Evolutionary conservation across 2,329 filamentous ascomycete genomes (phyloP), one percentile per base, ranked within the genome.

Genomic region (Zarea fungicola): DNA sequence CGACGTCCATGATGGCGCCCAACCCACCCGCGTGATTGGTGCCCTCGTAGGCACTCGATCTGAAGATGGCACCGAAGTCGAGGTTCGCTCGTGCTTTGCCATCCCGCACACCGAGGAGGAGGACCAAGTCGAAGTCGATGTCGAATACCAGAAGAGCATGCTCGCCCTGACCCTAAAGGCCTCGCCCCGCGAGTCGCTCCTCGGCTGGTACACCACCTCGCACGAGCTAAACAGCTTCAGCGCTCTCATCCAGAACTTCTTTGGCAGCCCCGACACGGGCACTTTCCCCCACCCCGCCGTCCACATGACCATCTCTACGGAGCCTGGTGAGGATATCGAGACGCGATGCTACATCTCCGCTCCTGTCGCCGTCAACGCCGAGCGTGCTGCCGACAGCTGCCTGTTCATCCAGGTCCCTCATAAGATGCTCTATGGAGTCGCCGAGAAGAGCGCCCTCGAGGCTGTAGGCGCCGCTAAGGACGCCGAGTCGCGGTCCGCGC

Each of bases 101-200:
- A 95, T 99, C 64, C 91, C 92, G 58, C 93, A 99, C 76, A 97
- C 92, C 59, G 93, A 99, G 75, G 96, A 92, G 60, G 87, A 91
- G 67, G 93, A 99, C 72, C 93, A 99, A 73, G 93, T 99, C 62
- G 93, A 99, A 73, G 93, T 99, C 56, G 93, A 99, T 68, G 95
- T 99, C 80, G 93, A 99, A 73, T 99, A 97, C 73, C 93, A 99
- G 75, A 97, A 97, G 81, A 91, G 92, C 71, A 99, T 99, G 93
- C 84, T 97, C 51, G 86, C 88, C 52, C 77, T 99, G 60, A 92
- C 96, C 68, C 83, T 97, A 59, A 92, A 92, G 73, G 92, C 91
- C 50, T 87, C 90, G 69, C 93, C 93, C 43, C 89, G 90, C 71
- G 93, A 99, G 72, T 83, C 90, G 48, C 81, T 99, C 51, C 86